These are phyloP conservation scores for Circinella umbellata DNA, from an alignment of 371 early-diverging fungal genomes.

Conservation along the genomic window DNA sequence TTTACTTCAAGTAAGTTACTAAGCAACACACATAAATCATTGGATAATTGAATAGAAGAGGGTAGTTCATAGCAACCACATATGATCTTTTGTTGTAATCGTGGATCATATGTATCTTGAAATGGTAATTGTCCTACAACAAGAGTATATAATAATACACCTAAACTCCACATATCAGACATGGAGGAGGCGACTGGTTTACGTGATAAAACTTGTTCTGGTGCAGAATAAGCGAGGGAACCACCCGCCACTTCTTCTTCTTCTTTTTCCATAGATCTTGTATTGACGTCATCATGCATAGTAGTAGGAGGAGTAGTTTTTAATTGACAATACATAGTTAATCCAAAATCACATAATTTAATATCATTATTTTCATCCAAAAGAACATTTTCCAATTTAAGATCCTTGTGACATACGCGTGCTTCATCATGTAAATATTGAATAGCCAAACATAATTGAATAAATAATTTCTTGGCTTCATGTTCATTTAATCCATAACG, in stretches of 20 bases:
- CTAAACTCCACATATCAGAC: slow-evolving; percentile 87
- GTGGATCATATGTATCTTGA: slow-evolving; percentile 72
- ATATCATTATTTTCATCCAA: slow-evolving; percentile 51
- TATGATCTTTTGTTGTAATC: slow-evolving; percentile 72
- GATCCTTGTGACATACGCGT: slow-evolving; percentile 85
- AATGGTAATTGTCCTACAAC: slow-evolving; percentile 79
- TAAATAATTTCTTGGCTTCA: slow-evolving; percentile 59
- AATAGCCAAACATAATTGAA: slow-evolving; percentile 76
- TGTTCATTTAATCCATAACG: slow-evolving; percentile 42
- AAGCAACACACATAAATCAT: slow-evolving; percentile 27
- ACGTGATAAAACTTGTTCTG: slow-evolving; percentile 57
- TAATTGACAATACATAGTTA: slow-evolving; percentile 51
- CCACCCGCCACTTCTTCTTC: slow-evolving; percentile 52
- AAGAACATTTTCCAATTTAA: slow-evolving; percentile 94
- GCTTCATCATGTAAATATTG: slow-evolving; percentile 80
- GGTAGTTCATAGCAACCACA: slow-evolving; percentile 49
- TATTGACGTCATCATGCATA: slow-evolving; percentile 6
- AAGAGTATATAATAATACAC: slow-evolving; percentile 77
- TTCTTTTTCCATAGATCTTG: background rate
- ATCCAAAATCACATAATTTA: slow-evolving; percentile 92
- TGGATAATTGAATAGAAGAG: slow-evolving; percentile 35
- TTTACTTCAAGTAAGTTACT: slow-evolving; percentile 28
- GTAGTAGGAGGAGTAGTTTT: background rate
- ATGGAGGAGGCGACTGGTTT: slow-evolving; percentile 42
- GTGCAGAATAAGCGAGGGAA: slow-evolving; percentile 77